Conservation (phyloP, 768 basidiomycete genomes). For the Tubosaeta sp. region DNA sequence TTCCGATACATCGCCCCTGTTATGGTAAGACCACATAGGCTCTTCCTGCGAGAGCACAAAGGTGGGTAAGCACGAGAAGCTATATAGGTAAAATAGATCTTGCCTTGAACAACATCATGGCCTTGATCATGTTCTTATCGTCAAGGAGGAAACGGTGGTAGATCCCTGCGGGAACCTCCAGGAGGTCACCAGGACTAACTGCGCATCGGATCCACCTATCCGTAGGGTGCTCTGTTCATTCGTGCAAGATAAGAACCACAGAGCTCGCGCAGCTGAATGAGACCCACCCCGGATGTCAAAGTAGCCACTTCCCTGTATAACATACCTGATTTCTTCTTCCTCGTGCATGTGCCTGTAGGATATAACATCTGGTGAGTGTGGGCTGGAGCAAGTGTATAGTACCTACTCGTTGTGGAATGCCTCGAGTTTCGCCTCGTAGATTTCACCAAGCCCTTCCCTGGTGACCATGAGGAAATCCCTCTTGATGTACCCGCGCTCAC, state of each 20-base stretch:
- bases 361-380: neutral
- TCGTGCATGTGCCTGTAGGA: slow-evolving; percentile 77
- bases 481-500: slow-evolving; percentile 73
- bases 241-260: neutral
- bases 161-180: slow-evolving; percentile 85
- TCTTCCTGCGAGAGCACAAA: slow-evolving; percentile 79
- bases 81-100: slow-evolving; percentile 4
- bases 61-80: neutral
- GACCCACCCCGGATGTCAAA: slow-evolving; percentile 80
- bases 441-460: slow-evolving; percentile 72
- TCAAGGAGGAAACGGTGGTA: slow-evolving; percentile 93
- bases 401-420: slow-evolving; percentile 77
- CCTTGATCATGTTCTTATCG: slow-evolving; percentile 61
- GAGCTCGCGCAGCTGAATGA: too few species aligned
- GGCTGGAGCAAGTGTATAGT: neutral
- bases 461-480: slow-evolving; percentile 74
- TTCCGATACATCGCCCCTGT: slow-evolving; percentile 58
- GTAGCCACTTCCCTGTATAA: slow-evolving; percentile 77
- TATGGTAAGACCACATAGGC: slow-evolving; percentile 80
- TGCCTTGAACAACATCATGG: slow-evolving; percentile 80
- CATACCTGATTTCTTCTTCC: slow-evolving; percentile 90
- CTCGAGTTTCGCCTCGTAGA: slow-evolving; percentile 77
- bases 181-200: slow-evolving; percentile 70
- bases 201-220: slow-evolving; percentile 78
- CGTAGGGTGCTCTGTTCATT: slow-evolving; percentile 50